Percentiles rank a stretch among this genome's conserved stretches.
These are phyloP conservation scores for Leccinum barrowsii DNA, from an alignment of 768 basidiomycete species.

Conservation along the genomic window DNA sequence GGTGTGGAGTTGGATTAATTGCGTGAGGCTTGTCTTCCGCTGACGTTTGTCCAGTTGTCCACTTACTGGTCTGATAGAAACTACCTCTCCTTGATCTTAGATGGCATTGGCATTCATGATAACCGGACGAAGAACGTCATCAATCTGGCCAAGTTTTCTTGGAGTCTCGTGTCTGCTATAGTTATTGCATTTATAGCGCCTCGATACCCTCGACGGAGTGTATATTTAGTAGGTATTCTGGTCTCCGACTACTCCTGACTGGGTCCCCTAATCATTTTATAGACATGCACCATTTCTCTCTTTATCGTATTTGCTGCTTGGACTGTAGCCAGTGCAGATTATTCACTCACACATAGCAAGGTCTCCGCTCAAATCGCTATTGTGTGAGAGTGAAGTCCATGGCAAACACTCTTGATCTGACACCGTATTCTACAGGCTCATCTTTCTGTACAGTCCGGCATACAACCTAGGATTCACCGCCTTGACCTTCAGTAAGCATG, in stretches of 20 bases:
- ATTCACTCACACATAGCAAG: slow-evolving; percentile 2
- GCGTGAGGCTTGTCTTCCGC: background rate
- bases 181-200: slow-evolving; percentile 4
- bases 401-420: background rate
- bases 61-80: background rate
- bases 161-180: slow-evolving; percentile 5
- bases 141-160: slow-evolving; percentile 3
- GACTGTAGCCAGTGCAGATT: slow-evolving; percentile 18
- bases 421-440: background rate
- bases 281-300: slow-evolving; percentile 9
- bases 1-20: slow-evolving; percentile 10
- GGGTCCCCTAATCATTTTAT: background rate
- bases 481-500: slow-evolving; percentile 6
- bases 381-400: slow-evolving; percentile 1
- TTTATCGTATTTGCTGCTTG: slow-evolving; percentile 15
- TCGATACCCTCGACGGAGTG: slow-evolving; percentile 2
- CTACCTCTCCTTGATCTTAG: slow-evolving; percentile 12
- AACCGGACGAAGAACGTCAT: slow-evolving; percentile 15
- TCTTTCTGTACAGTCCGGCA: background rate
- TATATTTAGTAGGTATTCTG: background rate
- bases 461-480: slow-evolving; percentile 2
- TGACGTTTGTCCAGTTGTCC: background rate
- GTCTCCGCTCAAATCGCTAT: slow-evolving; percentile 8
- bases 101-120: slow-evolving; percentile 14
- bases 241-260: background rate